Evolutionary conservation across 176 grass and related monocot genomes (phyloP).

Genomic region (Alopecurus myosuroides): DNA sequence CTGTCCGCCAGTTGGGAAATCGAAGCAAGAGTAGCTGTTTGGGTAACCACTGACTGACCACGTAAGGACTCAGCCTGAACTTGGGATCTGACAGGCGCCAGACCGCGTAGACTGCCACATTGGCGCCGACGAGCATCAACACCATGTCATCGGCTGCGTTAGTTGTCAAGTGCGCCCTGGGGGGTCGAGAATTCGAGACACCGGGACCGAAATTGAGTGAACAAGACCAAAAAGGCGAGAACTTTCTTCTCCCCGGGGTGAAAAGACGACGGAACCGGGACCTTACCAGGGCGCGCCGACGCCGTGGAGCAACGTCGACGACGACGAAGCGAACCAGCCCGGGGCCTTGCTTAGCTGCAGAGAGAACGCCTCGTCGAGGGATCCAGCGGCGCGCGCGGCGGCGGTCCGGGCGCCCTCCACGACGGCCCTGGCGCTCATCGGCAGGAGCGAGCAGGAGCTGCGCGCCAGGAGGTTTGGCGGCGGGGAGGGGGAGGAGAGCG

Average conservation of each 20-base stretch:
- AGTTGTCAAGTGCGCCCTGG: conserved; percentile 36
- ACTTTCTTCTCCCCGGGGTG: not conserved
- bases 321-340: not conserved
- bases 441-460: not conserved
- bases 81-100: conserved; percentile 30
- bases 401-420: not conserved
- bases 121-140: conserved; percentile 23
- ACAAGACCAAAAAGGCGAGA: not conserved
- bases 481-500: not conserved
- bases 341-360: conserved; percentile 4
- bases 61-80: not conserved
- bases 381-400: not conserved
- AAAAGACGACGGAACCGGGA: not conserved
- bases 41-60: not conserved
- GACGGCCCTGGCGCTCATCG: conserved; percentile 15
- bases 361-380: conserved; percentile 11
- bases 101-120: conserved; percentile 67
- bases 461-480: not conserved
- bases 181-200: not conserved
- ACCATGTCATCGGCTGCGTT: not conserved
- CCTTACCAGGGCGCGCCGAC: conserved; percentile 18
- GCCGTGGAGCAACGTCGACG: not conserved
- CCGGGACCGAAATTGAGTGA: not conserved
- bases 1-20: not conserved
- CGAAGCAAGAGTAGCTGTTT: not conserved